Base-by-base conservation (phyloP, 2,329 filamentous ascomycete species). In the Arachnopeziza araneosa region DNA sequence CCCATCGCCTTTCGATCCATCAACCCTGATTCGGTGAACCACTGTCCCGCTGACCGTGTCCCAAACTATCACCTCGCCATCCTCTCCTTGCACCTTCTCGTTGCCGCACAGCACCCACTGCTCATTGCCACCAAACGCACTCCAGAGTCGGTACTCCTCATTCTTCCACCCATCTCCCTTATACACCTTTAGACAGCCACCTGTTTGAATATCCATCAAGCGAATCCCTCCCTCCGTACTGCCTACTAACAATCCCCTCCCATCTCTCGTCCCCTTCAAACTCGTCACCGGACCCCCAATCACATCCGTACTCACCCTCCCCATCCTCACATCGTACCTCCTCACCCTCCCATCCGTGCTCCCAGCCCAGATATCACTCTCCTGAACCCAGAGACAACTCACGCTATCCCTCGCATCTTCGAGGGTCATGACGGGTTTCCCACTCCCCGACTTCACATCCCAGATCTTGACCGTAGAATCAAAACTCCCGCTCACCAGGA, bases 321-420 rank as follows among this genome's bases (percentile, higher is more conserved):
- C 93, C 80, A 84, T 89, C 58, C 91, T 81, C 50, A 96, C 76
- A 76, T 98, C 93, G 75, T 98, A 97, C 61, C 81, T 81, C 57
- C 93, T 79, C 0, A 96, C 84, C 60, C 89, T 80, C 1, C 93
- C 93, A 75, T 98, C 93, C 59, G 96, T 90, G 72, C 90, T 93
- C 0, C 88, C 91, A 1, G 83, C 82, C 1, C 91, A 75, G 55
- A 98, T 83, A 74, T 85, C 82, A 12, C 59, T 63, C 2, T 58
- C 52, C 9, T 63, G 64, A 22, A 61, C 66, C 24, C 70, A 32
- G 1, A 74, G 68, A 85, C 71, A 55, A 74, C 75, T 24, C 75
- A 82, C 79, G 57, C 84, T 83, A 72, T 96, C 91, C 65, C 80
- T 82, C 6, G 91, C 91, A 58, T 95, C 90, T 24, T 77, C 74